Percentiles rank a stretch among this genome's conserved stretches.
Conservation (phyloP, 352 stramenopile genomes). For the Pythium apleroticum region DNA sequence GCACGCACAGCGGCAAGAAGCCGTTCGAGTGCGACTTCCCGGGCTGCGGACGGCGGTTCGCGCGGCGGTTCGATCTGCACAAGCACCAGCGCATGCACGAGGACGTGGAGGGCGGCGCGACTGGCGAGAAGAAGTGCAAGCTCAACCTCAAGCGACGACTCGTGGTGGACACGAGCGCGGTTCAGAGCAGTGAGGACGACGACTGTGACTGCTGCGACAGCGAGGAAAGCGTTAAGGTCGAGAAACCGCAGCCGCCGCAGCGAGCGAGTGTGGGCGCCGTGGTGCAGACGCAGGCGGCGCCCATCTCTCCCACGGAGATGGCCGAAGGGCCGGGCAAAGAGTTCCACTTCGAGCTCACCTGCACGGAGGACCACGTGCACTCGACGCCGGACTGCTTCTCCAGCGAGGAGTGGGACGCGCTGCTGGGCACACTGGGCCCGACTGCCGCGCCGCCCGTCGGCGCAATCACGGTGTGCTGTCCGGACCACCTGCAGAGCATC, state of each 20-base stretch:
- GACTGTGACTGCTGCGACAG: conserved; percentile 2
- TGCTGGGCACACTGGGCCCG: conserved; percentile 2
- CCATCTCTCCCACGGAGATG: conserved; percentile 27
- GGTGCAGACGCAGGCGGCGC: not conserved
- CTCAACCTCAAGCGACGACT: conserved; percentile 21
- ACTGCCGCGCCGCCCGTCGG: conserved; percentile 25
- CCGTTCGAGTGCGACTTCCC: conserved; percentile 37
- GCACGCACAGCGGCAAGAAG: conserved; percentile 46
- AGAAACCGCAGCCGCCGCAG: not conserved
- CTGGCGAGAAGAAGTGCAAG: conserved; percentile 4
- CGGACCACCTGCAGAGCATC: conserved; percentile 21
- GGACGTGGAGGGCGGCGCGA: not conserved
- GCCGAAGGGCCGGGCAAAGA: conserved; percentile 19
- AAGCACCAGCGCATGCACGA: conserved; percentile 40
- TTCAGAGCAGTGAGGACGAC: not conserved
- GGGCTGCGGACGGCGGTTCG: conserved; percentile 32
- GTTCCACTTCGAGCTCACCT: conserved; percentile 52
- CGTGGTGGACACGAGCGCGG: not conserved
- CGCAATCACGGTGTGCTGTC: conserved; percentile 15
- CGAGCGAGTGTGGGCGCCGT: not conserved
- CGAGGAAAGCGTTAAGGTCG: not conserved
- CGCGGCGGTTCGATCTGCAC: conserved; percentile 41
- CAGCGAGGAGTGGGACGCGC: conserved; percentile 40
- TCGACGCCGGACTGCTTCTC: conserved; percentile 52
- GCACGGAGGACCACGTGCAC: conserved; percentile 58